Evolutionary conservation across 176 grass and related monocot genomes (phyloP), one percentile per base, ranked within the genome.

Genomic region (Juncus inflexus): DNA sequence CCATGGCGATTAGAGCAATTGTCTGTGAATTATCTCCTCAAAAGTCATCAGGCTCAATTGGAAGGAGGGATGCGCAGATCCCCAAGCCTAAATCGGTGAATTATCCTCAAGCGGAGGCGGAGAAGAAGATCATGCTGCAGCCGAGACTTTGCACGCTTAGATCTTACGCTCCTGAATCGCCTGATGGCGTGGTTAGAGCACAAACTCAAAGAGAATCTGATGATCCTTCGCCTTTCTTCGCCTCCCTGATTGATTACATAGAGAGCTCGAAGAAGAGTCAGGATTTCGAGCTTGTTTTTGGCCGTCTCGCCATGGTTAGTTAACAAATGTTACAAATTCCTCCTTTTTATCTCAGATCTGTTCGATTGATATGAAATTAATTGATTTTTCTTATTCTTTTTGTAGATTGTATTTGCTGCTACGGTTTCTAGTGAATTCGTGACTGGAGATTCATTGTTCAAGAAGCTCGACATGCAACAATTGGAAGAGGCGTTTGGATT

Each of bases 401-500:
- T 58, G 50, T 76, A 85, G 94, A 19, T 97, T 35, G 88, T 76
- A 63, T 97, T 97, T 60, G 85, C 83, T 9, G 70, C 77, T 15
- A 83, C 94, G 3, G 80, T 97, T 50, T 86, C 83, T 6, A 79
- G 87, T 35, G 94, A 97, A 77, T 42, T 74, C 77, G 79, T 80
- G 55, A 97, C 94, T 7, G 94, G 94, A 2, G 80, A 88, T 79
- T 91, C 94, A 12, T 81, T 97, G 76, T 97, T 97, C 82, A 89
- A 84, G 80, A 97, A 97, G 77, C 80, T 97, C 60, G 88, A 97
- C 63, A 65, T 74, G 66, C 73, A 84, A 61, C 77, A 97, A 81
- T 86, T 97, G 52, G 85, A 65, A 53, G 94, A 97, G 78, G 94
- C 80, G 12, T 73, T 78, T 3, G 94, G 74, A 47, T 55, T 89